Base-by-base conservation (phyloP, 1,139 yeast genomes). In the Ashbya aceris region DNA sequence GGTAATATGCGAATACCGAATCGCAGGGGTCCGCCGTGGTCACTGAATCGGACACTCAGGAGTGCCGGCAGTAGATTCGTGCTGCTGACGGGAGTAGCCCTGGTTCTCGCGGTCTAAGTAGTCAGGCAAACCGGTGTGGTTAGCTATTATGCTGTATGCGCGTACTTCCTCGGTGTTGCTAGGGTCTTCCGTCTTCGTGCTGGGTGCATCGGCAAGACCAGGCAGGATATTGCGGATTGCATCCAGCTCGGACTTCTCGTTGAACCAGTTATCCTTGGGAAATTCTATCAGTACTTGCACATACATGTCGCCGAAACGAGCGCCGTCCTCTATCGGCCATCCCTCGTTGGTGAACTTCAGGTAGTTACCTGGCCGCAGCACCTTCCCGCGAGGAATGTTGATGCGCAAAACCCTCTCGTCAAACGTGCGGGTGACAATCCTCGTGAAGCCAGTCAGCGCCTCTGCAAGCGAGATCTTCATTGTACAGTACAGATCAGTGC, bases 201-300 rank as follows among this genome's bases (percentile, higher is more conserved):
- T 36, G 6, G 30, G 31, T n/a, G 38, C 33, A 4, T 14, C 9
- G 27, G 37, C 38, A 20, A 41, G 34, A 45, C 61, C 66, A 8
- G 86, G 87, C 39, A 82, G 64, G 14, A 79, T 65, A 48, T 76
- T 74, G 45, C 66, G 67, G 47, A 82, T 64, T 47, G 71, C 74
- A 23, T 64, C 48, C 6, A 79, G 43, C 56, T 82, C 91, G 45
- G 75, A 71, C 56, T 72, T 74, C 57, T 83, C 91, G 54, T 74
- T 65, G 55, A 76, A 77, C 94, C 94, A 84, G 53, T 78, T 74
- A 60, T 85, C 93, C 32, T 73, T 71, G 2, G 97, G 98, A 62
- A 91, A 91, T 50, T 79, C 85, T 42, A 91, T 77, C 20, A 77
- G 77, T 20, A 86, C 62, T 44, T 73, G 75, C 14, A 91, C 68